Conservation (phyloP, 805 yeast genomes). For the Candida ortonii region DNA sequence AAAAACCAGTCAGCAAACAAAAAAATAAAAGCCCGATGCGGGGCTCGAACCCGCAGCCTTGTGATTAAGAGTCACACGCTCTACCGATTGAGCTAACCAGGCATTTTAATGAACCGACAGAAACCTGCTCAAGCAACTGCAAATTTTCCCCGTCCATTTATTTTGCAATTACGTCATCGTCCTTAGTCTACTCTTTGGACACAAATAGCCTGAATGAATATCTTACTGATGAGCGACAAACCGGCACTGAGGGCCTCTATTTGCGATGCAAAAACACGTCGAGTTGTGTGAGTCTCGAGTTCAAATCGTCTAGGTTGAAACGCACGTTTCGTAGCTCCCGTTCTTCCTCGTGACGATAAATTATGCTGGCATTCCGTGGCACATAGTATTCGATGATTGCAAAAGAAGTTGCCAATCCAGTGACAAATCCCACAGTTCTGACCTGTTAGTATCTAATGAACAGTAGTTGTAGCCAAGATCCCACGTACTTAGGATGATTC, state of each 20-base stretch:
- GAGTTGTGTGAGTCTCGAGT: constrained; percentile 13
- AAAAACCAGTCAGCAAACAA: not conserved
- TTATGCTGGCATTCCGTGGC: constrained; percentile 4
- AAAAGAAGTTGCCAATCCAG: constrained; percentile 22
- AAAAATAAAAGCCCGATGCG: constrained; percentile 9
- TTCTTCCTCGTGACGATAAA: constrained; percentile 21
- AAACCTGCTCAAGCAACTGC: no score
- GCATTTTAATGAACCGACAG: constrained; percentile 1
- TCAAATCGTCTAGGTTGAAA: constrained; percentile 12
- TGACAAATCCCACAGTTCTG: constrained; percentile 18
- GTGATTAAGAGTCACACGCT: constrained; percentile 14
- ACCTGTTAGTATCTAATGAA: constrained; percentile 2
- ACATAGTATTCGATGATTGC: constrained; percentile 9
- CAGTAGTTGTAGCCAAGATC: no score
- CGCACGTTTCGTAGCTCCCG: constrained; percentile 12
- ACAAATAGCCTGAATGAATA: no score
- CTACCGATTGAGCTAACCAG: constrained; percentile 15
- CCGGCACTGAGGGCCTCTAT: not conserved
- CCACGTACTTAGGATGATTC: no score
- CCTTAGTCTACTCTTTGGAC: no score
- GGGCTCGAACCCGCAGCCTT: constrained; percentile 15
- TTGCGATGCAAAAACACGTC: constrained; percentile 9
- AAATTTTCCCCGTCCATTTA: no score
- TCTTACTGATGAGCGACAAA: no score
- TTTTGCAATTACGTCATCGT: no score